Percentiles rank a stretch among this genome's conserved stretches.
These are phyloP conservation scores for Theobroma cacao DNA, from an alignment of 345 rosid species.

Conservation along the genomic window DNA sequence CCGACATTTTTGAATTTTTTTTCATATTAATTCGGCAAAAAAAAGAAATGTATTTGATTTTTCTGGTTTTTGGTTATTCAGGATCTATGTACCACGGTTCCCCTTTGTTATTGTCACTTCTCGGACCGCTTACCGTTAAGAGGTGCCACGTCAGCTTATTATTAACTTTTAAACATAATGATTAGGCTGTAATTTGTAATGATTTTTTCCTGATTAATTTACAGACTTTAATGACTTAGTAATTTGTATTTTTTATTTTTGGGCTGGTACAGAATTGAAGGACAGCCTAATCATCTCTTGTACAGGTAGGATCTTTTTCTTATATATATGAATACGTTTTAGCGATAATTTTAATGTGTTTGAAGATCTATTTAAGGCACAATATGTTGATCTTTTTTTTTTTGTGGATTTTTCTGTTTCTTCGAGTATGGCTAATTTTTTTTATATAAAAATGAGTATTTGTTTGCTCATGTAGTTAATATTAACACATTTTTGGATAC, in stretches of 20 bases:
- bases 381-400: background rate
- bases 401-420: background rate
- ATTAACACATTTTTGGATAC: conserved; percentile 54
- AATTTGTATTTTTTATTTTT: conserved; percentile 5
- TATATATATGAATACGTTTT: background rate
- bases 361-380: background rate
- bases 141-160: conserved; percentile 37
- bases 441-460: background rate
- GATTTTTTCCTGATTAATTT: background rate
- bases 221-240: background rate
- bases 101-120: conserved; percentile 69
- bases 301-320: conserved; percentile 50
- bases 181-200: background rate
- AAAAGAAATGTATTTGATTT: background rate
- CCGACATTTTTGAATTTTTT: background rate
- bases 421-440: background rate
- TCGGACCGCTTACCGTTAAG: conserved; percentile 77
- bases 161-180: background rate
- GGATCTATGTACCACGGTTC: conserved; percentile 99
- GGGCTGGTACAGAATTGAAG: conserved; percentile 63
- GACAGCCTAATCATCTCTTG: conserved; percentile 63
- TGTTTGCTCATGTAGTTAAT: conserved; percentile 17
- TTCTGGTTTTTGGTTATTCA: conserved; percentile 22
- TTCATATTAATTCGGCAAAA: background rate
- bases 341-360: background rate